Conservation (phyloP, 345 rosid genomes). For the Nephelium lappaceum region DNA sequence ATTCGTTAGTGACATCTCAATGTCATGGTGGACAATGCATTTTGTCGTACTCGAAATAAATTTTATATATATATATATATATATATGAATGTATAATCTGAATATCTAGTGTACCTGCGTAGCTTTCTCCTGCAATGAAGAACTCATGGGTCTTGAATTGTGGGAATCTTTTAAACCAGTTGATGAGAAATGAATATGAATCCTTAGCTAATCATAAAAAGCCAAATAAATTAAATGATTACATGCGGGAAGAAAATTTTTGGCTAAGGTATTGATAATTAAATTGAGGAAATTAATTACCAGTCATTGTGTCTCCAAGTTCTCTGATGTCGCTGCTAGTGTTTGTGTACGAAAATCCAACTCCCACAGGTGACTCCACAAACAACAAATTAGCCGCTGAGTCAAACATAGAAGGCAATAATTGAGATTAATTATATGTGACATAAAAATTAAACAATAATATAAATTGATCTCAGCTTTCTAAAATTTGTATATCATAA, state of each 20-base stretch:
- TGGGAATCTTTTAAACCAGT: conserved; percentile 71
- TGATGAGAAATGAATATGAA: conserved; percentile 56
- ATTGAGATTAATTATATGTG: too few relatives aligned
- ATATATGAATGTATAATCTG: too few relatives aligned
- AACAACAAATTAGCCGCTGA: conserved; percentile 68
- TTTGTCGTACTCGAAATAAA: too few relatives aligned
- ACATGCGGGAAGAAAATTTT: background rate
- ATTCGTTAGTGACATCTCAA: too few relatives aligned
- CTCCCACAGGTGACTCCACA: conserved; percentile 71
- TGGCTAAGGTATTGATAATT: background rate
- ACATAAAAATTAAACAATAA: too few relatives aligned
- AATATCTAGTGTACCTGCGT: conserved; percentile 46
- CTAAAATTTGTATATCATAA: too few relatives aligned
- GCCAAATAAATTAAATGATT: background rate
- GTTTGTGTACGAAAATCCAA: conserved; percentile 64
- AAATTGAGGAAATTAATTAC: conserved; percentile 21
- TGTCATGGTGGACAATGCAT: too few relatives aligned
- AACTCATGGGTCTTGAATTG: conserved; percentile 64
- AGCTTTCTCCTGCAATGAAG: conserved; percentile 74
- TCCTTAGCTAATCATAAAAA: conserved; percentile 45
- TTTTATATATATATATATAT: too few relatives aligned
- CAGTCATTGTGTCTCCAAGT: conserved; percentile 63
- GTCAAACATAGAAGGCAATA: background rate
- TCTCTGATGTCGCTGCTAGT: conserved; percentile 44
- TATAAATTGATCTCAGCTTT: too few relatives aligned